Evolutionary conservation across 495 filamentous ascomycete species (phyloP), one percentile per base, ranked within the genome.

Genomic region (Trichoderma reesei): DNA sequence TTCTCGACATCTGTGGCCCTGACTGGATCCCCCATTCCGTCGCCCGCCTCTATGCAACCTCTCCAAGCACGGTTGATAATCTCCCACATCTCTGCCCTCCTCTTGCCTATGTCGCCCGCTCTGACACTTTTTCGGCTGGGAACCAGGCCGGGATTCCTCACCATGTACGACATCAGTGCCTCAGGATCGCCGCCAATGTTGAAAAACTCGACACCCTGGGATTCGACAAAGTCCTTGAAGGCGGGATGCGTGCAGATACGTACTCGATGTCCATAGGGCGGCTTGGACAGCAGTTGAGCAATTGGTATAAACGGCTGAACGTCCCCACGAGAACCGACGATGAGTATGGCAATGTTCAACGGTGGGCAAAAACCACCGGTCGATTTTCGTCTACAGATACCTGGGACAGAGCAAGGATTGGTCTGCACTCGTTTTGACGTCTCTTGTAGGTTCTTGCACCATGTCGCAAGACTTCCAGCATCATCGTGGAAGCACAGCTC

Each of bases 101-200:
- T 77, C 67, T 80, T 79, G 5, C 75, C 77, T 59, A 90, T 80
- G 62, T 87, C 86, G 10, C 87, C 88, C 61, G 74, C 82, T 46
- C 79, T 78, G 9, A 90, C 71, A 7, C 83, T 78, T 42, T 85
- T 77, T 56, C 89, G 76, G 34, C 82, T 79, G 0, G 88, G 87
- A 76, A 90, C 83, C 31, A 90, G 72, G 0, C 87, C 85, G 16
- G 86, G 85, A 71, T 90, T 88, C 69, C 87, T 88, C n/a, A 90
- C 87, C 86, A 90, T 89, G 64, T 86, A 89, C 2, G 86, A 83
- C 87, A 90, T 90, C 38, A 90, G 77, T 65, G 86, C 82, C 1
- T 81, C 77, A 11, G 88, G 87, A 69, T 90, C 85, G 42, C 87
- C 87, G 37, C 87, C 87, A 60, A 90, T 89, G 65, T 70, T 77